Base-by-base conservation (phyloP, 1,139 yeast species). In the Taphrina sp. region DNA sequence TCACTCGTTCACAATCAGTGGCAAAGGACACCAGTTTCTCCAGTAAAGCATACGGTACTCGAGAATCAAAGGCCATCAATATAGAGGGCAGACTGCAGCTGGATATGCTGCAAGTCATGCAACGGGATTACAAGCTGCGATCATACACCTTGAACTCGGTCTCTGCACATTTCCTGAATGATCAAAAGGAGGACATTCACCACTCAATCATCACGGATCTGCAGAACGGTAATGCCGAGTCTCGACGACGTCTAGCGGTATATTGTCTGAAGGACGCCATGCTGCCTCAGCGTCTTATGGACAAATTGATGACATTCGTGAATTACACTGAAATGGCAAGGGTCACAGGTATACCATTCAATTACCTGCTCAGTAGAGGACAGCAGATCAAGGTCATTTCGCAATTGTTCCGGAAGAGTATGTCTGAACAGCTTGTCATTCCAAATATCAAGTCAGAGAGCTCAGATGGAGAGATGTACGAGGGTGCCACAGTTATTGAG, bases 271-370 rank as follows among this genome's bases (percentile, higher is more conserved):
- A 94, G 66, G 99, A 94, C 74, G 96, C 98, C 0, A 90, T 85
- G 66, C 74, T 94, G 46, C 98, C 98, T 0, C 68, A 92, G 65
- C 74, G 98, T 62, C 74, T 94, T 37, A 72, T 92, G 66, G 96
- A 90, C 63, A 94, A 90, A 65, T 76, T 94, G 53, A 94, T 94
- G 98, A 90, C 96, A 65, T 75, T 94, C 61, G 95, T 94, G 59
- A 94, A 94, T 65, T 92, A 94, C 70, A 90, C 97, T 0, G 99
- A 94, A 72, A 94, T 94, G 98, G 96, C 98, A 0, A 85, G 99
- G 74, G 99, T 94, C 36, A 92, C 98, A 0, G 99, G 99, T 61
- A 97, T 94, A 3, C 98, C 99, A 0, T 89, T 94, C 66, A 85
- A 96, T 0, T 92, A 84, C 66, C 76, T 94, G 56, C 72, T 94